Evolutionary conservation across 805 yeast species (phyloP).

Genomic region (Kazachstania psychrophila): DNA sequence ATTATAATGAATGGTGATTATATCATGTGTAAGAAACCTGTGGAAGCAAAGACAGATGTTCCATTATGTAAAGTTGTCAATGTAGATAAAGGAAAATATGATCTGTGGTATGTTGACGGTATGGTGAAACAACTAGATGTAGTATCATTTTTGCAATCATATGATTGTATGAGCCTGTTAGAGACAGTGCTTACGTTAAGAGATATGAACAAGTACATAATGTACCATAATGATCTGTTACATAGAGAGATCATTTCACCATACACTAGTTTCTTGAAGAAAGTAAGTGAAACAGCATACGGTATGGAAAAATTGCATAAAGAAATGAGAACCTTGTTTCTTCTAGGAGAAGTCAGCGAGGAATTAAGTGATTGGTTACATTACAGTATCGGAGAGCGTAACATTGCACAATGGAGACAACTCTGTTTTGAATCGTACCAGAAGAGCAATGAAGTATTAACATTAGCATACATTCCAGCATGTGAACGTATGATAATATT

Average conservation of each 20-base stretch:
- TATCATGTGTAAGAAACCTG: too few species aligned
- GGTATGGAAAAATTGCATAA: slow-evolving; percentile 22
- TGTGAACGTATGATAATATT: slow-evolving; percentile 46
- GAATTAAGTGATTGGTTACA: slow-evolving; percentile 49
- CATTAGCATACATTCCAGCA: slow-evolving; percentile 44
- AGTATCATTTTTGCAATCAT: background rate
- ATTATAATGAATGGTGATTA: slow-evolving; percentile 18
- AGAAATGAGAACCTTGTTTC: slow-evolving; percentile 24
- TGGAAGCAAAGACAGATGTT: too few species aligned
- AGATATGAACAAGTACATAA: slow-evolving; percentile 11
- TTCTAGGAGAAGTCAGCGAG: slow-evolving; percentile 45
- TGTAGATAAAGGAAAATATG: background rate
- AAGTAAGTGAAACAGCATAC: slow-evolving; percentile 13
- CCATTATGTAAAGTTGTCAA: background rate
- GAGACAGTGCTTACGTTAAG: slow-evolving; percentile 7
- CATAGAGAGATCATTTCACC: slow-evolving; percentile 15
- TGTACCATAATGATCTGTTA: slow-evolving; percentile 15
- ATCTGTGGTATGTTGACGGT: slow-evolving; percentile 4
- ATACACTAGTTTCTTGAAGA: slow-evolving; percentile 14
- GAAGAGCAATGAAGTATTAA: slow-evolving; percentile 37
- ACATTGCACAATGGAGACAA: slow-evolving; percentile 43
- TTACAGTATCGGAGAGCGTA: slow-evolving; percentile 60
- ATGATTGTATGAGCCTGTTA: slow-evolving; percentile 5
- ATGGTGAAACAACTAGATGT: slow-evolving; percentile 6
- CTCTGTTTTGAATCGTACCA: slow-evolving; percentile 34